Evolutionary conservation across 192 early-diverging fungal species (phyloP), one percentile per base, ranked within the genome.

Genomic region (Piromyces finnis): DNA sequence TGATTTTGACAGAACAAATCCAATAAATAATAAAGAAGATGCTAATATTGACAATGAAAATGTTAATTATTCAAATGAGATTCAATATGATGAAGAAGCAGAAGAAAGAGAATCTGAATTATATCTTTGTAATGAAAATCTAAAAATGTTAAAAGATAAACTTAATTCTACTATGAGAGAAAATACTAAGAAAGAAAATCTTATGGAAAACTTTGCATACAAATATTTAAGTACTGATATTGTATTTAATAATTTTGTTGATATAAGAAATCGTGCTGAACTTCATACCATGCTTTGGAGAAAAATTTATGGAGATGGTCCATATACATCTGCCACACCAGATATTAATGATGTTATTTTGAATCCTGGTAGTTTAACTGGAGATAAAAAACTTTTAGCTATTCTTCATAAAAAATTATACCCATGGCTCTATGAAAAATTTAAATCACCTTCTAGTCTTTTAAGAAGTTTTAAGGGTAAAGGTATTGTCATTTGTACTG

Each of bases 401-500:
- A 37, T 37, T 9, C 36, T 68, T 68, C 51, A 68, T 68, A 68
- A n/a, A n/a, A 68, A 68, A 68, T 68, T 68, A 68, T 68, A 22
- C 9, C 51, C 51, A 68, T 68, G 51, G 51, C 51, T 68, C n/a
- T 68, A 68, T 68, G 6, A 17, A 22, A 68, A 68, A n/a, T 68
- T 68, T n/a, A 11, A 22, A 26, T 68, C 51, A n/a, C 51, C 51
- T 26, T 26, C 26, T 9, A 26, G 26, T 17, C 26, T 68, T n/a
- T 68, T 68, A 68, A 68, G 51, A 68, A 68, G 51, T 68, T 68
- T 11, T n/a, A 68, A 68, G 22, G 81, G 83, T 15, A 82, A 81
- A 32, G 89, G 89, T 17, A 81, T 90, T 36, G 88, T 89, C 32
- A 84, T 89, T 78, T 88, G 87, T 79, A 87, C 85, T 5, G 88